Percentiles rank a stretch among this genome's conserved stretches.
Evolutionary conservation across 805 yeast genomes (phyloP).

Genomic region (Lipomyces japonicus): DNA sequence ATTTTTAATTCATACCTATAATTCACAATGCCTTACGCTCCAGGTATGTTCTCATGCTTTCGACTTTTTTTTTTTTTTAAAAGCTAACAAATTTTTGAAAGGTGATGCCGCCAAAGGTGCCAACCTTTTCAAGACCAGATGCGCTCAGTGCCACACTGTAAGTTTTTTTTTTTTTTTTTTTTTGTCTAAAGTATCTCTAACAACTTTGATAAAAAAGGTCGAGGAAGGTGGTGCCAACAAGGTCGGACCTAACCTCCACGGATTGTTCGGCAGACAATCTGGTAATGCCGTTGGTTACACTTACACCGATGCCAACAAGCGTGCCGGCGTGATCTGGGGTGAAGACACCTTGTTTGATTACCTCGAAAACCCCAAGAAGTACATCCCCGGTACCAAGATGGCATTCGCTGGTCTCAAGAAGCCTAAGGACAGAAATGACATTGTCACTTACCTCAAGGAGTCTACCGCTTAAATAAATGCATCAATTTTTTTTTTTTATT

Average conservation of each 20-base stretch:
- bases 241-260: conserved; percentile 98
- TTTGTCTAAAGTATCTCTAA: neutral
- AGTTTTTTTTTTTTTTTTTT: neutral
- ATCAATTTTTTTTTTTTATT: too few species aligned
- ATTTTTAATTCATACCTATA: too few species aligned
- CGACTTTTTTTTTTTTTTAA: neutral
- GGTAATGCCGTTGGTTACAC: conserved; percentile 92
- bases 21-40: conserved; percentile 25
- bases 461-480: conserved; percentile 39
- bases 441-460: conserved; percentile 60
- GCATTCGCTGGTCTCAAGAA: conserved; percentile 99
- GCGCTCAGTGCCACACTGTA: conserved; percentile 97
- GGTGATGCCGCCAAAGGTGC: conserved; percentile 94
- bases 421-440: conserved; percentile 97
- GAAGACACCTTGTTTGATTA: conserved; percentile 89
- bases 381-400: conserved; percentile 99
- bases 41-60: conserved; percentile 11
- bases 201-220: conserved; percentile 14
- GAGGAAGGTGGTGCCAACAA: conserved; percentile 96
- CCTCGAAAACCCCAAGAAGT: conserved; percentile 99
- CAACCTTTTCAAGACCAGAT: conserved; percentile 96
- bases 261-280: conserved; percentile 86
- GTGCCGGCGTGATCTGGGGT: conserved; percentile 85
- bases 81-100: neutral
- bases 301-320: conserved; percentile 97